phyloP scores from a whole-genome alignment of 306 rosid genomes.

The Nissolia schottii region DNA sequence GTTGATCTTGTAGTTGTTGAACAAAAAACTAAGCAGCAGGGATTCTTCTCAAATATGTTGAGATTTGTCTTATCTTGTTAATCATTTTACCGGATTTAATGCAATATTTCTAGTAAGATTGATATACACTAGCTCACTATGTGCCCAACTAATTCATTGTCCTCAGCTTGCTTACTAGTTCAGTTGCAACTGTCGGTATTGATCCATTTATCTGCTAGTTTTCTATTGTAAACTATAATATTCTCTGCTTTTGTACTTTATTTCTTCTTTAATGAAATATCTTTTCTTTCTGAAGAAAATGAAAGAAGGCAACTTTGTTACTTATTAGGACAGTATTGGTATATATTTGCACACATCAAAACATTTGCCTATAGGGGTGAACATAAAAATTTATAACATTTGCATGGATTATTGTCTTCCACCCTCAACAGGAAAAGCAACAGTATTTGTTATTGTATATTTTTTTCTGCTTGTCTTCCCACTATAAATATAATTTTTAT shows the following conservation, averaged over 20 bases:
- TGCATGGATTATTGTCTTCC: background rate
- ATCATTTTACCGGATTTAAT: background rate
- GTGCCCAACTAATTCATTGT: background rate
- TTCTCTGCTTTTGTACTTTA: background rate
- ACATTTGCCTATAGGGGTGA: background rate
- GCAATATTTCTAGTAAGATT: background rate
- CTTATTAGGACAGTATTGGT: background rate
- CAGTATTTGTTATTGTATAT: background rate
- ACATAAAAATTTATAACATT: background rate
- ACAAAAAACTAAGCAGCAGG: background rate
- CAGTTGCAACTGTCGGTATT: background rate
- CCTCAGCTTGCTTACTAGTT: background rate
- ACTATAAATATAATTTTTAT: background rate
- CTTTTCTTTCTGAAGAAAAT: background rate
- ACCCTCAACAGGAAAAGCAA: background rate
- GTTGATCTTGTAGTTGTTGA: background rate
- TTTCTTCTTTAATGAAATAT: background rate
- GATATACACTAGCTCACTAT: background rate
- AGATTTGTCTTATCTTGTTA: background rate
- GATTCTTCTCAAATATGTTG: background rate
- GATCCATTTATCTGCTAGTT: background rate
- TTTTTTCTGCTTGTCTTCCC: background rate
- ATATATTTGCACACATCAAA: background rate
- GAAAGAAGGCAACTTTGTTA: background rate
- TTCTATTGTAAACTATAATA: background rate